These are phyloP conservation scores for Aphanomyces stellatus DNA, from an alignment of 352 stramenopile genomes.

Conservation along the genomic window DNA sequence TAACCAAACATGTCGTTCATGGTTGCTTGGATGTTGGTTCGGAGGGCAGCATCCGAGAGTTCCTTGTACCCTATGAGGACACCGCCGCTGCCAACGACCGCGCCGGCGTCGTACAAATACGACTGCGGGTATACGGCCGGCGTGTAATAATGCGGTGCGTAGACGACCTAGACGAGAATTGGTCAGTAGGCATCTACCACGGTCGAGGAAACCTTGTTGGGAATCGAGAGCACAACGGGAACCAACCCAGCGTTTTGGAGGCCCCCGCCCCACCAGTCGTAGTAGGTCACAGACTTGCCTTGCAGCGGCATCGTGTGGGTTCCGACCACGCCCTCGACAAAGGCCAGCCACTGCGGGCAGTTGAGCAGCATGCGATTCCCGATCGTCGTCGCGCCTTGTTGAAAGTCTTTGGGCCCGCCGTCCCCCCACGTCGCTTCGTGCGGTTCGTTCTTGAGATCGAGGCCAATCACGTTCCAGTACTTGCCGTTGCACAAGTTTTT, in stretches of 20 bases:
- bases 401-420: conserved; percentile 34
- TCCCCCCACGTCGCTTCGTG: conserved; percentile 50
- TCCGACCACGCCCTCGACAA: conserved; percentile 58
- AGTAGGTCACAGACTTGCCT: conserved; percentile 34
- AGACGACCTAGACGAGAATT: conserved; percentile 47
- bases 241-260: conserved; percentile 31
- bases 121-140: conserved; percentile 52
- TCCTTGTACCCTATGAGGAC: conserved; percentile 38
- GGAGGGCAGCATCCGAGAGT: conserved; percentile 40
- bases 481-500: conserved; percentile 40
- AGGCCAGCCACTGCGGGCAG: conserved; percentile 57
- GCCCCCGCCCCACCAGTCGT: conserved; percentile 62
- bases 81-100: conserved; percentile 25
- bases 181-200: not conserved
- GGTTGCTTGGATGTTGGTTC: conserved; percentile 43
- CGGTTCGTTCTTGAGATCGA: conserved; percentile 71
- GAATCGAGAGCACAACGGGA: conserved; percentile 35
- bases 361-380: conserved; percentile 56
- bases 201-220: conserved; percentile 38
- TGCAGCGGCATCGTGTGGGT: conserved; percentile 32
- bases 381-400: conserved; percentile 45
- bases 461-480: conserved; percentile 62
- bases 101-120: conserved; percentile 49
- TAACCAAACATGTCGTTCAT: conserved; percentile 74
- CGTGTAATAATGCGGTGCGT: conserved; percentile 68